phyloP scores from a whole-genome alignment of 2,329 filamentous ascomycete species.

The Colletotrichum plurivorum region DNA sequence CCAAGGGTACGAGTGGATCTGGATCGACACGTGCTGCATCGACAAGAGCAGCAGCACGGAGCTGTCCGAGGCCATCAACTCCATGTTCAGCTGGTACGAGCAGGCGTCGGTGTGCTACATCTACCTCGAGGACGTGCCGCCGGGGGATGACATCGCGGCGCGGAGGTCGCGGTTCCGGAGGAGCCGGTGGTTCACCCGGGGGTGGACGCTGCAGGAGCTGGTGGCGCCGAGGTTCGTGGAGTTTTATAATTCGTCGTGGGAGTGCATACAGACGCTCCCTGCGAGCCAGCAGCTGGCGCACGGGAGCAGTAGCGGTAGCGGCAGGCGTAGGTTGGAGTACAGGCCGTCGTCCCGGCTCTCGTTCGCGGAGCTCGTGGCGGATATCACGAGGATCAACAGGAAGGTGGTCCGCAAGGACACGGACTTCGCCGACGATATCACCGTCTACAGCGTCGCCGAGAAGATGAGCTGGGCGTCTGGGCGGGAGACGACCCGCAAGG shows the following conservation, averaged over 20 bases:
- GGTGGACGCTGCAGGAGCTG: slow-evolving; percentile 77
- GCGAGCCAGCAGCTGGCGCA: too few species aligned
- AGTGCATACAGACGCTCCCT: too few species aligned
- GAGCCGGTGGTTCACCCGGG: slow-evolving; percentile 55
- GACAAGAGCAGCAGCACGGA: slow-evolving; percentile 51
- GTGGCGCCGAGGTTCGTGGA: slow-evolving; percentile 58
- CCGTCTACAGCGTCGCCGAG: slow-evolving; percentile 22
- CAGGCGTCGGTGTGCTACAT: slow-evolving; percentile 46
- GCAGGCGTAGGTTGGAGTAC: slow-evolving; percentile 15
- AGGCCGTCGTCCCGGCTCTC: slow-evolving; percentile 44
- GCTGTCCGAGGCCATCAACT: slow-evolving; percentile 43
- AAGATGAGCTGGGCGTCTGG: slow-evolving; percentile 48
- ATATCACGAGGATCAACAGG: slow-evolving; percentile 25
- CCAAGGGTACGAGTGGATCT: slow-evolving; percentile 42
- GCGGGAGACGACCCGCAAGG: slow-evolving; percentile 42
- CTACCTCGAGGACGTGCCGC: slow-evolving; percentile 40
- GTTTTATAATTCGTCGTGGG: slow-evolving; percentile 51
- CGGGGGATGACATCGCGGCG: background rate
- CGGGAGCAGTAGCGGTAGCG: too few species aligned
- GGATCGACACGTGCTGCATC: slow-evolving; percentile 52
- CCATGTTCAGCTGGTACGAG: slow-evolving; percentile 52
- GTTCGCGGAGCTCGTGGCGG: slow-evolving; percentile 10
- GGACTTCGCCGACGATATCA: too few species aligned
- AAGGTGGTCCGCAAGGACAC: slow-evolving; percentile 41
- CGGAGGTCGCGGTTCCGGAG: background rate